These are phyloP conservation scores for Sporothrix sp. DNA, from an alignment of 2,329 filamentous ascomycete species.

Conservation along the genomic window DNA sequence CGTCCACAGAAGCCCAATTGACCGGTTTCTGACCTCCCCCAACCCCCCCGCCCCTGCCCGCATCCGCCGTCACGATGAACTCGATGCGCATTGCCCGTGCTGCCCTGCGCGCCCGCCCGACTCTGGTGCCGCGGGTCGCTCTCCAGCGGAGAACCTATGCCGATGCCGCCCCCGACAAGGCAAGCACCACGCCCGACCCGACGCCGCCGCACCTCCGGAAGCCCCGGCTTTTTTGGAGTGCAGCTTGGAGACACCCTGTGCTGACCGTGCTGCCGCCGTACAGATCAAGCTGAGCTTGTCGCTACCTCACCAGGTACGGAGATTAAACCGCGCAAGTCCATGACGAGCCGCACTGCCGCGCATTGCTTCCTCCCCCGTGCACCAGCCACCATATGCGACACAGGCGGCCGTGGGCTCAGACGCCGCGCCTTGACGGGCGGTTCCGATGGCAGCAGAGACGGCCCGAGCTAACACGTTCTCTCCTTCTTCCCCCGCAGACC, in stretches of 20 bases:
- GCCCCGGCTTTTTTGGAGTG: no score
- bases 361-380: background rate
- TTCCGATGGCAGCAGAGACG: no score
- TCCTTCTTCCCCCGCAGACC: conserved; percentile 31
- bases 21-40: background rate
- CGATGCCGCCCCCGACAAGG: conserved; percentile 77
- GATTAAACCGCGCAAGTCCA: conserved; percentile 10
- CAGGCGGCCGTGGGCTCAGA: no score
- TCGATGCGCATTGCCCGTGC: conserved; percentile 84
- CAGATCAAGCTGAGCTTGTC: conserved; percentile 95
- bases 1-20: conserved; percentile 3
- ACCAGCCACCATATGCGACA: background rate
- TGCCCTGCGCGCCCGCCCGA: conserved; percentile 74
- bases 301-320: conserved; percentile 93
- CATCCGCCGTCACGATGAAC: conserved; percentile 60
- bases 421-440: no score
- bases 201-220: background rate
- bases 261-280: conserved; percentile 1
- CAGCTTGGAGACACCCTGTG: background rate
- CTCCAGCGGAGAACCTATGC: conserved; percentile 80
- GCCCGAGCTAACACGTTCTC: background rate
- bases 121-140: conserved; percentile 58
- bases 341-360: background rate
- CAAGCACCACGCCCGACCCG: conserved; percentile 25
- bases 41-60: background rate